Base-by-base conservation (phyloP, 352 stramenopile species). In the Phytopythium sindhum region DNA sequence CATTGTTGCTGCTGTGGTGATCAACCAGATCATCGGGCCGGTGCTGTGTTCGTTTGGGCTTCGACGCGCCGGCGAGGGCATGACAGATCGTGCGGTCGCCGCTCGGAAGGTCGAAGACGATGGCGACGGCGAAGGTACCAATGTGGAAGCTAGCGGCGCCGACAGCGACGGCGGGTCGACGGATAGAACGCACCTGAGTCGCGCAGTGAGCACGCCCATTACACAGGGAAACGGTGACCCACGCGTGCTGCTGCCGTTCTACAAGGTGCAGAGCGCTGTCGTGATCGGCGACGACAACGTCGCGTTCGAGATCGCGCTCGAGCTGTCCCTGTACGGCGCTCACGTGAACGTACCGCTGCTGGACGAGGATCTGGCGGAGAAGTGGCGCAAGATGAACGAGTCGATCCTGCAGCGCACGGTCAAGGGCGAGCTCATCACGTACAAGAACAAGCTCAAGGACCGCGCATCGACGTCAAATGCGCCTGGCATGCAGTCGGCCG, bases 361-460 rank as follows among this genome's bases (percentile, higher is more conserved):
- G 39, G 77, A 88, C 44, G 73, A 88, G 45, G 77, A 84, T 53
- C 76, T 78, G 14, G 76, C 72, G 17, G 75, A 81, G 11, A 86
- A 87, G 60, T 88, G 78, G 78, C 74, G 76, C 26, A 63, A 76
- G n/a, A 85, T 89, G 66, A 86, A 86, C 61, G 75, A 86, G 26
- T 77, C 73, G 17, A 88, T 87, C 44, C 59, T 86, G 39, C 65
- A 71, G 42, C 75, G 78, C 1, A 84, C 71, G 21, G 75, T 75
- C 45, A 87, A 89, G 45, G 78, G 72, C 17, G 75, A 89, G 41
- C 65, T 87, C 55, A 88, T 86, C 45, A 83, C 76, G 52, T 87
- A 78, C 68, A 79, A 83, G 51, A 86, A 88, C 69, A 75, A 84
- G 29, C 71, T 87, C 23, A 72, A 78, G 21, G 73, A 86, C 41